Conservation (phyloP, 2,329 filamentous ascomycete species). For the Chrysosphaeria jannelii region DNA sequence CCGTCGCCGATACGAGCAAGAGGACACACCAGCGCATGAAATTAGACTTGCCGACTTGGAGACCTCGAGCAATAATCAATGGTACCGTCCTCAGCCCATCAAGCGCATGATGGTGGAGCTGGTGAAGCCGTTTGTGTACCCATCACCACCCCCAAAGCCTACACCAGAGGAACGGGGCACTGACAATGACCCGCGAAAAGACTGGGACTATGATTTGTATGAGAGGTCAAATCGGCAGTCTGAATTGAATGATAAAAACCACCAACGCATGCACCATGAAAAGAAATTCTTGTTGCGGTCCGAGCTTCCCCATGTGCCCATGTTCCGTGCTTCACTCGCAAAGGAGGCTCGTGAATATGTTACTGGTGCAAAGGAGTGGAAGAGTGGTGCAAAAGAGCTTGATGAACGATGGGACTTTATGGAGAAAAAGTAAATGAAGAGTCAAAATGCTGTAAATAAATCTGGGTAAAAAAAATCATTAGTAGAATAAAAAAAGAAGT, state of each 20-base stretch:
- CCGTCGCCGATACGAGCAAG: conserved; percentile 22
- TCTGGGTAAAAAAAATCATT: no score
- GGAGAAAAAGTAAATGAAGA: conserved; percentile 9
- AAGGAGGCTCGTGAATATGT: conserved; percentile 32
- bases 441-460: no score
- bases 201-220: conserved; percentile 34
- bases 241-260: conserved; percentile 8
- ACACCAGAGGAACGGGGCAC: conserved; percentile 1
- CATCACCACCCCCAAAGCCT: conserved; percentile 31
- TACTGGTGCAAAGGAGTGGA: conserved; percentile 29
- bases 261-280: conserved; percentile 5
- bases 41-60: conserved; percentile 1
- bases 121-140: conserved; percentile 67
- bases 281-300: conserved; percentile 7
- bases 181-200: conserved; percentile 8
- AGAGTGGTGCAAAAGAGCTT: conserved; percentile 11
- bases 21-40: conserved; percentile 6
- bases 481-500: no score
- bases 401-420: conserved; percentile 21
- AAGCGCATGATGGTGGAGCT: conserved; percentile 95
- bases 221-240: conserved; percentile 7
- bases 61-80: conserved; percentile 13
- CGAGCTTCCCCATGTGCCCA: conserved; percentile 10
- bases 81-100: conserved; percentile 37
- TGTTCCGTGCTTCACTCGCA: conserved; percentile 13